Evolutionary conservation across 225 moss, liverwort and hornwort species (phyloP), one percentile per base, ranked within the genome.

Genomic region (Thuidium tamariscinum): DNA sequence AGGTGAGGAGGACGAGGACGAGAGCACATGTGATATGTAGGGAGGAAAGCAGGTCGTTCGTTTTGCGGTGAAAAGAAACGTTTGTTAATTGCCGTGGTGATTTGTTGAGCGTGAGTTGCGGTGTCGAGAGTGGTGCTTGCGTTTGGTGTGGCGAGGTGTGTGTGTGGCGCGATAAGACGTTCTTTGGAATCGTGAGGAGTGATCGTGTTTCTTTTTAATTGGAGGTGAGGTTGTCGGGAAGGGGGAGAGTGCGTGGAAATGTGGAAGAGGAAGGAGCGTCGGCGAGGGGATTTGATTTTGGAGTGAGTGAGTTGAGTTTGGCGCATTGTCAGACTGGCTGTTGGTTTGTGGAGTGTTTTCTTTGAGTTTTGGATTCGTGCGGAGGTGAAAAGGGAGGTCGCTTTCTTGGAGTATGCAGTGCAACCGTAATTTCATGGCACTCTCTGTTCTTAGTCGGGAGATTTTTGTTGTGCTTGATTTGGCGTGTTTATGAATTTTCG

Each of bases 401-500:
- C 85, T 77, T 92, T 89, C 89, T 88, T 91, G 90, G 80, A 77
- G 87, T 80, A 13, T 84, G 44, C 37, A 66, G 87, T 81, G 89
- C 86, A 89, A 91, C 86, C 84, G 92, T 88, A 91, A 92, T 74
- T 88, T 79, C 16, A 60, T 83, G 67, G 73, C 61, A 59, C 60
- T 36, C 30, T 82, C 71, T 81, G 37, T 82, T 82, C 63, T 79
- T 65, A 74, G 68, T 68, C 54, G 77, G 84, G 82, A 76, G 77
- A 57, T 55, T 81, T 56, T 66, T 34, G 57, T 70, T 37, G 44
- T 34, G 81, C 68, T 83, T 77, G 63, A 80, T 84, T 69, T 89
- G 70, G 63, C 67, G 27, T 87, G 74, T 30, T 81, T 49, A 44
- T 86, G 85, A 84, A 84, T 92, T 81, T 49, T 74, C 41, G 69